Base-by-base conservation (phyloP, 164 flowering plant genomes). In the Liquidambar formosana region DNA sequence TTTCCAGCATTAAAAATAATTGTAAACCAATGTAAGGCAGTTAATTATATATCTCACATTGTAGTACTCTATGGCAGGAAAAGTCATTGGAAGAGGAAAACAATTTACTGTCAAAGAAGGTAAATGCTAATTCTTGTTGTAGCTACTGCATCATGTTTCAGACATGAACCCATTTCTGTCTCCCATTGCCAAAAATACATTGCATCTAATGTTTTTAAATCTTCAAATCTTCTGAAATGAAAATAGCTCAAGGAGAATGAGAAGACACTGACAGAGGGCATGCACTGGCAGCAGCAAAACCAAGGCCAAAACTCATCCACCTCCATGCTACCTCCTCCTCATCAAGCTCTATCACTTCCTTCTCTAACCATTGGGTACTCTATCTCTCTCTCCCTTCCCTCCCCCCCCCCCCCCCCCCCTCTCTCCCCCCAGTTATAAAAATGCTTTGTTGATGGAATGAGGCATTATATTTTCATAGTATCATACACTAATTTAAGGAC, bases 51-150 rank as follows among this genome's bases (percentile, higher is more conserved):
- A n/a, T n/a, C n/a, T n/a, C n/a, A n/a, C n/a, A n/a, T n/a, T n/a
- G n/a, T 33, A 33, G 6, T 33, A 2, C n/a, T n/a, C n/a, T 6
- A 33, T 33, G 23, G 64, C 89, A 93, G 97, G 93, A 86, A 65
- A 90, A 64, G 72, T 70, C 83, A 33, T 33, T 92, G 78, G 86
- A 73, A 71, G 88, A 85, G 63, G 89, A 92, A 62, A 92, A 92
- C 66, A 82, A 71, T 62, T 16, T 63, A 63, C 84, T 92, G 13
- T 68, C 75, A 19, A 85, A 86, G 77, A 79, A 84, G 97, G 97
- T 90, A 67, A 51, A n/a, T 43, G n/a, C n/a, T n/a, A n/a, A n/a
- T n/a, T n/a, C n/a, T n/a, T n/a, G n/a, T n/a, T n/a, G n/a, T n/a
- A n/a, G n/a, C n/a, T n/a, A n/a, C n/a, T 46, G 10, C 49, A 26